Conservation (phyloP, 495 filamentous ascomycete species). For the Neurospora sp. region DNA sequence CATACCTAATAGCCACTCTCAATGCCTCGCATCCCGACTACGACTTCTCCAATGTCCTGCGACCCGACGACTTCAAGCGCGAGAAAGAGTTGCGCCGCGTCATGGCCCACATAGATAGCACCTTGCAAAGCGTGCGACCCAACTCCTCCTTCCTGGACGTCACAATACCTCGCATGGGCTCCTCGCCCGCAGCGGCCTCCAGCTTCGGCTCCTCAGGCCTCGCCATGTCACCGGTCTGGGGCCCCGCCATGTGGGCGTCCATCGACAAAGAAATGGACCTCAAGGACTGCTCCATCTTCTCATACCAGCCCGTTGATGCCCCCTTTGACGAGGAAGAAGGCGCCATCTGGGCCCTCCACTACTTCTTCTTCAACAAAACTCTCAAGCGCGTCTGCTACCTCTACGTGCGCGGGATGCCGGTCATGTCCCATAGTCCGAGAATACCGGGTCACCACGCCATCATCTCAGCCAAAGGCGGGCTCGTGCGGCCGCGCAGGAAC, state of each 20-base stretch:
- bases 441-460: slow-evolving; percentile 13
- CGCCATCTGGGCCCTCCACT: slow-evolving; percentile 88
- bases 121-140: slow-evolving; percentile 72
- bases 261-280: slow-evolving; percentile 90
- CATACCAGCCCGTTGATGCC: slow-evolving; percentile 75
- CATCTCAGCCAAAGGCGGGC: slow-evolving; percentile 1
- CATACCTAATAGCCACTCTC: slow-evolving; percentile 93
- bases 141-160: slow-evolving; percentile 18
- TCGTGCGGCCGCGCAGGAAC: background rate
- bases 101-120: slow-evolving; percentile 77
- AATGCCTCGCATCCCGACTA: slow-evolving; percentile 97
- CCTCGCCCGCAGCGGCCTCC: slow-evolving; percentile 19
- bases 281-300: slow-evolving; percentile 74
- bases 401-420: slow-evolving; percentile 74
- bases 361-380: slow-evolving; percentile 93
- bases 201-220: slow-evolving; percentile 15
- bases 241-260: slow-evolving; percentile 75
- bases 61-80: slow-evolving; percentile 76
- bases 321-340: slow-evolving; percentile 82
- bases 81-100: slow-evolving; percentile 64
- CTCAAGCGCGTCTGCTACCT: slow-evolving; percentile 92
- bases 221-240: slow-evolving; percentile 48
- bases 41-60: slow-evolving; percentile 84
- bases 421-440: slow-evolving; percentile 61
- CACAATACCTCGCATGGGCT: slow-evolving; percentile 8